Conservation (phyloP, 352 stramenopile genomes). For the Peronospora tabacina region DNA sequence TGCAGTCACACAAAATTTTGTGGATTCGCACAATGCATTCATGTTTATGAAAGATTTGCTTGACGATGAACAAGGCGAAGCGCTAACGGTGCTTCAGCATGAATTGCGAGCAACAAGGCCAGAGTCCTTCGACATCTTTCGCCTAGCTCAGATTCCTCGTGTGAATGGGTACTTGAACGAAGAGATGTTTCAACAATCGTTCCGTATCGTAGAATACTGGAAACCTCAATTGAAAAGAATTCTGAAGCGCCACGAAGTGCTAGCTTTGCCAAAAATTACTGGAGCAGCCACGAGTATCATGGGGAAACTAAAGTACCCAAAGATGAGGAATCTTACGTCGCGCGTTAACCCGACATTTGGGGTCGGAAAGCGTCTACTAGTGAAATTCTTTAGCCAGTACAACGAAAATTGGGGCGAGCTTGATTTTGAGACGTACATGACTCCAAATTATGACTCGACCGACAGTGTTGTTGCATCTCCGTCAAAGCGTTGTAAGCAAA, state of each 20-base stretch:
- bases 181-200: constrained; percentile 54
- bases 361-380: constrained; percentile 42
- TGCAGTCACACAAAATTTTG: constrained; percentile 95
- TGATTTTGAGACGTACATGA: constrained; percentile 57
- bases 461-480: constrained; percentile 7
- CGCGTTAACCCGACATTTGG: constrained; percentile 75
- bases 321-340: constrained; percentile 57
- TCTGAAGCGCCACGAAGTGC: constrained; percentile 41
- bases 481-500: constrained; percentile 41
- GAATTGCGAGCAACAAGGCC: constrained; percentile 34
- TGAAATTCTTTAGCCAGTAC: constrained; percentile 84
- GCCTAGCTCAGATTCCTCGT: constrained; percentile 48
- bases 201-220: constrained; percentile 54
- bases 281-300: constrained; percentile 1
- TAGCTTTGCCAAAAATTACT: constrained; percentile 11
- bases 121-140: constrained; percentile 62
- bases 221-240: constrained; percentile 47
- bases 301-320: constrained; percentile 30
- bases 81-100: constrained; percentile 47
- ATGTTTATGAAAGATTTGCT: constrained; percentile 70
- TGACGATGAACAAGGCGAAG: constrained; percentile 51
- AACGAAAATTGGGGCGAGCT: constrained; percentile 81
- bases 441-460: constrained; percentile 36
- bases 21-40: constrained; percentile 76
- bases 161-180: constrained; percentile 52